A percentile compares a stretch with the other conserved stretches of the same genome.
Conservation (phyloP, 345 rosid genomes). For the Moricandia arvensis region DNA sequence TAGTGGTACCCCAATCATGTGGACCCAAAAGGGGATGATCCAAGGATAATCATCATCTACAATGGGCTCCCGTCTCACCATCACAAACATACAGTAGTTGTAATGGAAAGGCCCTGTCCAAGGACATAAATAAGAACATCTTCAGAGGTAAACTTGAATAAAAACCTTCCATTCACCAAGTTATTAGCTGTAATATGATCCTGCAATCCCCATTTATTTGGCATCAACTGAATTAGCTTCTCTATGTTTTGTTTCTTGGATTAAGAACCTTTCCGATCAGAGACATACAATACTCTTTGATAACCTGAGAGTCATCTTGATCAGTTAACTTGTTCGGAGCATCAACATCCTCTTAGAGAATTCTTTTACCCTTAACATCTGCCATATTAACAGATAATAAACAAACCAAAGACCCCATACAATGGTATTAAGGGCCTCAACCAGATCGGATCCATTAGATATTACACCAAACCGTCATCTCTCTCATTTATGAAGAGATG, state of each 20-base stretch:
- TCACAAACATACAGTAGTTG: neutral
- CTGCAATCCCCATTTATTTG: neutral
- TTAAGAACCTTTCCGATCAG: neutral
- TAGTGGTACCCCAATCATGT: neutral
- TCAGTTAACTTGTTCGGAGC: neutral
- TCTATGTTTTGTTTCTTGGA: neutral
- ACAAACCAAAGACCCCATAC: too few relatives aligned
- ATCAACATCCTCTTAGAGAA: neutral
- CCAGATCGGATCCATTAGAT: too few relatives aligned
- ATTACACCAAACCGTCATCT: too few relatives aligned
- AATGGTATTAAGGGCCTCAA: too few relatives aligned
- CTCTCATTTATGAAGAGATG: too few relatives aligned
- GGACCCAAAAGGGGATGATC: neutral
- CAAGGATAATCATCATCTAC: neutral
- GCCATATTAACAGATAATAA: neutral
- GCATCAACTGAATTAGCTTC: neutral
- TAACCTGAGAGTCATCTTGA: neutral
- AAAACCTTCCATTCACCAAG: neutral
- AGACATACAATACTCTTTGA: neutral
- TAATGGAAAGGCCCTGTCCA: neutral
- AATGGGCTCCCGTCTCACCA: neutral
- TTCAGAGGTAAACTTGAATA: too few relatives aligned
- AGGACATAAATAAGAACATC: neutral
- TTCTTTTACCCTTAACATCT: neutral
- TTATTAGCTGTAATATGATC: neutral